Base-by-base conservation (phyloP, 208 protist species). In the Leishmania martiniquensis region DNA sequence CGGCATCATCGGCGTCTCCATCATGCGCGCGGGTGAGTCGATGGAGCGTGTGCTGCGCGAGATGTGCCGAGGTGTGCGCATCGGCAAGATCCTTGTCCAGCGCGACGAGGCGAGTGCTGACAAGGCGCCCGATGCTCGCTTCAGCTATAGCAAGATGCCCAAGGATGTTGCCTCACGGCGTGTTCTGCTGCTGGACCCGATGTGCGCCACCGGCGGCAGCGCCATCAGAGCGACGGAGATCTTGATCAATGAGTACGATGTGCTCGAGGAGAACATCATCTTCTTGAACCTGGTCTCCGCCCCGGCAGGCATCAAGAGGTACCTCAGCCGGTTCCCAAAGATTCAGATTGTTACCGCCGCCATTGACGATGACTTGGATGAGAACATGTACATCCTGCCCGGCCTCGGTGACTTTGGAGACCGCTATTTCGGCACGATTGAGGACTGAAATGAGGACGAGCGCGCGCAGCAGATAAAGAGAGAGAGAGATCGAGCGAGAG, bases 41-140 rank as follows among this genome's bases (percentile, higher is more conserved):
- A 99, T 99, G 98, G 98, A 99, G 85, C 89, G 84, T 42, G 95
- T 91, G 57, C 80, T 99, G 52, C 93, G 97, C 34, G 96, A 97
- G 42, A 98, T 97, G 66, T 98, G 96, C 88, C 95, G 95, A n/a
- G 91, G 91, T 60, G 89, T 99, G 12, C 94, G 97, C 59, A 99
- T 99, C 68, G 99, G 99, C 70, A 99, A 99, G 85, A 99, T 99
- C 57, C 91, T 99, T 47, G 98, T 99, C 66, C 98, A 99, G 91
- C 94, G 98, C 55, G 90, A 99, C 76, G 98, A 99, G 89, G 62
- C 75, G 29, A 98, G 89, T 47, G 91, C 81, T 6, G 81, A 97
- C 20, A 97, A 97, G 86, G 45, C 47, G n/a, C 98, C 98, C 32
- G 94, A 99, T 84, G 80, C 89, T 49, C 80, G 88, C 83, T 94